Conservation (phyloP, 2,329 filamentous ascomycete genomes). For the Magnaporthales sp. region DNA sequence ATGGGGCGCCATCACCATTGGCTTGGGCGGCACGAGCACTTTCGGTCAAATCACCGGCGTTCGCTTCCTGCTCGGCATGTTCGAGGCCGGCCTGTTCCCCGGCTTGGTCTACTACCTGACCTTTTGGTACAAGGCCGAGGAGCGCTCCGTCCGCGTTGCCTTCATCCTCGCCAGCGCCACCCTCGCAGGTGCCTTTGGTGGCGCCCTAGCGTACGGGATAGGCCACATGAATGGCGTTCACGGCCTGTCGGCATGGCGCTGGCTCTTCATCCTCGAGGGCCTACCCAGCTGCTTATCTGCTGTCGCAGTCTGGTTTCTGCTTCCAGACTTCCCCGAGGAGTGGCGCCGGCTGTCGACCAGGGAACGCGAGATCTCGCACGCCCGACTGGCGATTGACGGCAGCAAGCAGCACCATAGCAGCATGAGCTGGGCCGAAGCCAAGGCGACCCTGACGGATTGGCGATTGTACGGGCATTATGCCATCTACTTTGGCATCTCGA, state of each 20-base stretch:
- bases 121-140: conserved; percentile 64
- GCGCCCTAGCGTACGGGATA: conserved; percentile 63
- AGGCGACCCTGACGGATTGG: conserved; percentile 56
- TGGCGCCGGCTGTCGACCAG: conserved; percentile 51
- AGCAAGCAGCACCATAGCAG: conserved; percentile 50
- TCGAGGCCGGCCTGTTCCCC: conserved; percentile 47
- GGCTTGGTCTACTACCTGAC: conserved; percentile 51
- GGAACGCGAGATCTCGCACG: conserved; percentile 47
- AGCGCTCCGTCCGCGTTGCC: conserved; percentile 63
- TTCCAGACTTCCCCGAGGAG: conserved; percentile 60
- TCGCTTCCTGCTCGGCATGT: conserved; percentile 57
- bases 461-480: conserved; percentile 60
- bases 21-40: conserved; percentile 53
- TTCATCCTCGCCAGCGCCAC: conserved; percentile 63
- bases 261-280: conserved; percentile 50
- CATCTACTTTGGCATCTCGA: conserved; percentile 40
- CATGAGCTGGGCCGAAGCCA: conserved; percentile 60
- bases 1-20: conserved; percentile 61
- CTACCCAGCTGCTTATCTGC: conserved; percentile 42
- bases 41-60: conserved; percentile 57
- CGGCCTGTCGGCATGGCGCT: conserved; percentile 61
- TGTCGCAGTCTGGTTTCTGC: conserved; percentile 45
- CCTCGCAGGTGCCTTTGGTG: conserved; percentile 63
- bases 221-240: conserved; percentile 58
- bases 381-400: conserved; percentile 35